Percentiles rank a stretch among this genome's conserved stretches.
Evolutionary conservation across 495 filamentous ascomycete genomes (phyloP).

Genomic region (Penicillium crystallinum): DNA sequence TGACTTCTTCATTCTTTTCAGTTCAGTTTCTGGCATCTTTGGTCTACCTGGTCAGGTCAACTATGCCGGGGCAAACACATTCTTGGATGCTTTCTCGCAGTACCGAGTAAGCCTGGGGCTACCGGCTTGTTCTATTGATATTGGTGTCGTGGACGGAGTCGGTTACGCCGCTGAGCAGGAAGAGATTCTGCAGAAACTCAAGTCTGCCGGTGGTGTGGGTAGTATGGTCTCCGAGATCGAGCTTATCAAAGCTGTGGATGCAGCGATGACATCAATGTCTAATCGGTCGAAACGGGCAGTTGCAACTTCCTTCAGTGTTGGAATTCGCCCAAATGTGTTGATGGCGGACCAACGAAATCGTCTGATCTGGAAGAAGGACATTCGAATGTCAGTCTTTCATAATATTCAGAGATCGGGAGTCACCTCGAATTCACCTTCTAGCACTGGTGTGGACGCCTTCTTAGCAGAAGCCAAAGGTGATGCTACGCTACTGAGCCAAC

Average conservation of each 20-base stretch:
- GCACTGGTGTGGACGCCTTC: constrained; percentile 8
- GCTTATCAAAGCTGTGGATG: background rate
- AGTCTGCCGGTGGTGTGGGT: background rate
- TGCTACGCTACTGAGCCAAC: background rate
- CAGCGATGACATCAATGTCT: background rate
- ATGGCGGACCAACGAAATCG: constrained; percentile 11
- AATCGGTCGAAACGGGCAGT: background rate
- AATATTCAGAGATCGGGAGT: constrained; percentile 7
- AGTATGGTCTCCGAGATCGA: background rate
- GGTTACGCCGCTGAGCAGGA: constrained; percentile 27
- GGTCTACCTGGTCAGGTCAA: constrained; percentile 25
- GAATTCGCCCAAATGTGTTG: constrained; percentile 1
- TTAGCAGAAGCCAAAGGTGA: constrained; percentile 6
- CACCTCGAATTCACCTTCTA: background rate
- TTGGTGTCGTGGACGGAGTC: constrained; percentile 32
- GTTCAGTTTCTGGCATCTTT: constrained; percentile 30
- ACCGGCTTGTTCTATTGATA: constrained; percentile 20
- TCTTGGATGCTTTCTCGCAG: constrained; percentile 30
- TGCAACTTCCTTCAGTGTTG: constrained; percentile 3
- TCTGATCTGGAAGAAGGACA: constrained; percentile 18
- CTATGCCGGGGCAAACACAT: constrained; percentile 36
- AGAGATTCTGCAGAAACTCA: constrained; percentile 2
- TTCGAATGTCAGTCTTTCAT: constrained; percentile 24
- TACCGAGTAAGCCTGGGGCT: constrained; percentile 26
- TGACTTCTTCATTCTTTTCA: constrained; percentile 49